Evolutionary conservation across 176 grass and related monocot species (phyloP).

Genomic region (sorghum (Sorghum bicolor)): DNA sequence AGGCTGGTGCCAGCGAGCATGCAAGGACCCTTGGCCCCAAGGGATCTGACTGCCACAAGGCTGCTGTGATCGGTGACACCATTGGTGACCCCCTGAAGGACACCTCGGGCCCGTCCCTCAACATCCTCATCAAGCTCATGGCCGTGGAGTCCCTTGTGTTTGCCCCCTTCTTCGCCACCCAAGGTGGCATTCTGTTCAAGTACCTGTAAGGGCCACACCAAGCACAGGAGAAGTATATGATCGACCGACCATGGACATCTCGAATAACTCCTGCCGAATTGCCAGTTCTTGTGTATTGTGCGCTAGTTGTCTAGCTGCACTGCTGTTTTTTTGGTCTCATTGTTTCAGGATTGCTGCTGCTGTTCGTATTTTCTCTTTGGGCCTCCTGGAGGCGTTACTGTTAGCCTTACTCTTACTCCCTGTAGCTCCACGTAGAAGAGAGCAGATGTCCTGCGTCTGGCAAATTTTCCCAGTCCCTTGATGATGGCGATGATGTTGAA

Average conservation of each 20-base stretch:
- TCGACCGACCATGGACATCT: constrained; percentile 30
- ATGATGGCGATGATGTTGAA: constrained; percentile 65
- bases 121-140: constrained; percentile 98
- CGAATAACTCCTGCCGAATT: constrained; percentile 47
- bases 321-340: constrained; percentile 41
- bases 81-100: constrained; percentile 94
- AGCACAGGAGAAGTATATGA: constrained; percentile 7
- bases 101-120: constrained; percentile 80
- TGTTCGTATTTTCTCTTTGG: not conserved
- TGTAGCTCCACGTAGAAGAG: constrained; percentile 48
- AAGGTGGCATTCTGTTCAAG: constrained; percentile 80
- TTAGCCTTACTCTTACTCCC: constrained; percentile 35
- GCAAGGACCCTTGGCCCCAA: constrained; percentile 69
- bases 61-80: constrained; percentile 83
- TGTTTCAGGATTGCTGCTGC: constrained; percentile 37
- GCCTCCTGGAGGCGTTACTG: constrained; percentile 37
- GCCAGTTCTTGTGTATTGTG: constrained; percentile 9
- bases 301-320: not conserved
- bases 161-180: constrained; percentile 76
- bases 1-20: constrained; percentile 74
- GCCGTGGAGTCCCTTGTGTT: constrained; percentile 82
- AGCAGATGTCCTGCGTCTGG: constrained; percentile 24
- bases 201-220: constrained; percentile 39
- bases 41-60: constrained; percentile 90
- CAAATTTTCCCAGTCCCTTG: constrained; percentile 49